Percentiles rank a stretch among this genome's conserved stretches.
These are phyloP conservation scores for Knoxdaviesia capensis DNA, from an alignment of 2,329 filamentous ascomycete species.

Conservation along the genomic window DNA sequence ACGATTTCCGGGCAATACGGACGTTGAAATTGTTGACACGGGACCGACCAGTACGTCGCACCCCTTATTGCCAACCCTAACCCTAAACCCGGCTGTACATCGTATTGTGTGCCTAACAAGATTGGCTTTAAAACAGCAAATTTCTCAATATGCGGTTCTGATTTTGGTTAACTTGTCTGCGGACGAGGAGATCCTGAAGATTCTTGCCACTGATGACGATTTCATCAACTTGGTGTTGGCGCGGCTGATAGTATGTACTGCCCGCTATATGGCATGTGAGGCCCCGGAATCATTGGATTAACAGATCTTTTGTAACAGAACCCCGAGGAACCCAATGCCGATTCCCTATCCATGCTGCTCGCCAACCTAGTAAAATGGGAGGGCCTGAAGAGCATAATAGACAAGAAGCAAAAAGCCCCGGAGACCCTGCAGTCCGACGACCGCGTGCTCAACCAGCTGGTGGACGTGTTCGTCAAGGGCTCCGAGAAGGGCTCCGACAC, in stretches of 20 bases:
- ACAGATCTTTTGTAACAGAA: slow-evolving; percentile 21
- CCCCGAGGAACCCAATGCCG: slow-evolving; percentile 58
- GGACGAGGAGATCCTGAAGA: slow-evolving; percentile 55
- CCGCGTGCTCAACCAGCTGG: slow-evolving; percentile 66
- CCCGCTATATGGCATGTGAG: too few relatives aligned
- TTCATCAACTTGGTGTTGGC: slow-evolving; percentile 58
- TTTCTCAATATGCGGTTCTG: slow-evolving; percentile 80
- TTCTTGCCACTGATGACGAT: slow-evolving; percentile 54
- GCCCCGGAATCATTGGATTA: too few relatives aligned
- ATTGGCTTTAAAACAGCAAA: slow-evolving; percentile 32
- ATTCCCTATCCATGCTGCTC: slow-evolving; percentile 76
- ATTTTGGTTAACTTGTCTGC: slow-evolving; percentile 75
- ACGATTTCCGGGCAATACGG: slow-evolving; percentile 58
- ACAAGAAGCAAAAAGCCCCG: slow-evolving; percentile 46
- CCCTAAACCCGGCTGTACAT: neutral
- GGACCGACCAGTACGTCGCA: slow-evolving; percentile 51
- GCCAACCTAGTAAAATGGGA: slow-evolving; percentile 80
- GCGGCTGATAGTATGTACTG: slow-evolving; percentile 47
- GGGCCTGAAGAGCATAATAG: slow-evolving; percentile 46
- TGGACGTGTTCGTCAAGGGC: slow-evolving; percentile 93
- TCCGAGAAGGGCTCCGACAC: slow-evolving; percentile 63
- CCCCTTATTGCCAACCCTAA: slow-evolving; percentile 1
- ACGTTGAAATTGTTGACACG: slow-evolving; percentile 73
- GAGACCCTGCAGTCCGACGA: slow-evolving; percentile 52
- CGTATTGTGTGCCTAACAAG: neutral